Percentiles rank a stretch among this genome's conserved stretches.
phyloP scores from a whole-genome alignment of 75 land plant species.

The Sequoia sempervirens region DNA sequence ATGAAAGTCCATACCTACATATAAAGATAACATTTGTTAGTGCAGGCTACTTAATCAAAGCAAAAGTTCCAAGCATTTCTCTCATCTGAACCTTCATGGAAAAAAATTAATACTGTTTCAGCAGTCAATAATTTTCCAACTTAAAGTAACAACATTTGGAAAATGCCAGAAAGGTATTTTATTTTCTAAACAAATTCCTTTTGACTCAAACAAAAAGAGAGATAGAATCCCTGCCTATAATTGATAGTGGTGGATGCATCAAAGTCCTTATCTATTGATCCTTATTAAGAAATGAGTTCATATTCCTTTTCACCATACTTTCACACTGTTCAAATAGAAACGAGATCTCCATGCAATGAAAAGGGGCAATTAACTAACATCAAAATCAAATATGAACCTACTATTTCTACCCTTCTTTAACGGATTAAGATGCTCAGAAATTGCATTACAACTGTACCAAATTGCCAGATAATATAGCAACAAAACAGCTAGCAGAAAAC shows the following conservation, averaged over 20 bases:
- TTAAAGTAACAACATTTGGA: not conserved
- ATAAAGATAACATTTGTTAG: not conserved
- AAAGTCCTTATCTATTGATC: not conserved
- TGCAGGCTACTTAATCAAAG: not conserved
- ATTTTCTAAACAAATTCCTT: not conserved
- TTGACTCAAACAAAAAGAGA: conserved; percentile 1
- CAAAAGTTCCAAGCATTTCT: not conserved
- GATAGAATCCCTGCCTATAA: not conserved
- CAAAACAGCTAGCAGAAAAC: not conserved
- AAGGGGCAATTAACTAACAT: not conserved
- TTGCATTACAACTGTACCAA: not conserved
- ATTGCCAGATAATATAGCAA: not conserved
- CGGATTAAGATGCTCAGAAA: not conserved
- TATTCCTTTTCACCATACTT: not conserved
- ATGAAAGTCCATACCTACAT: conserved; percentile 75
- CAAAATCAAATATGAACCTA: not conserved
- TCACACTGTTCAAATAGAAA: conserved; percentile 1
- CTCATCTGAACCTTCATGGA: not conserved
- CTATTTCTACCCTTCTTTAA: not conserved
- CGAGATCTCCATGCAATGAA: not conserved
- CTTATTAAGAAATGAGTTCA: not conserved
- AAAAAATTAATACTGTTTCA: not conserved
- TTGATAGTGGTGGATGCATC: not conserved
- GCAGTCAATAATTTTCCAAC: not conserved
- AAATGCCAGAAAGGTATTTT: not conserved